Percentiles rank a stretch among this genome's conserved stretches.
Evolutionary conservation across 2,329 filamentous ascomycete genomes (phyloP).

Genomic region (Penicillium decumbens): DNA sequence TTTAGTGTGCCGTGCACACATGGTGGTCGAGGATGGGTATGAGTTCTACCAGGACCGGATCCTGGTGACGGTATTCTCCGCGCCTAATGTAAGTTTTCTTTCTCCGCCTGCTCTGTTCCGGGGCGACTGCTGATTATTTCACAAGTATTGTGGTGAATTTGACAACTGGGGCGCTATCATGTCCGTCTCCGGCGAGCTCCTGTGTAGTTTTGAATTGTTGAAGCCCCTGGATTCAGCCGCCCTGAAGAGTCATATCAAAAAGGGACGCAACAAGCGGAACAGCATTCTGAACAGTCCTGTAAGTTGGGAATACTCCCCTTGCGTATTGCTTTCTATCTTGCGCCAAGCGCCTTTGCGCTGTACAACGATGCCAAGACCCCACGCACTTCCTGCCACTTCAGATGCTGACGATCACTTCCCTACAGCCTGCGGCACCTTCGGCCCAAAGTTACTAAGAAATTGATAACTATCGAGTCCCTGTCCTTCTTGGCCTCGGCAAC

Average conservation of each 20-base stretch:
- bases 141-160: slow-evolving; percentile 95
- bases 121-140: slow-evolving; percentile 20
- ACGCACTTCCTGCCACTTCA: background rate
- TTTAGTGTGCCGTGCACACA: slow-evolving; percentile 92
- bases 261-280: slow-evolving; percentile 88
- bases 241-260: slow-evolving; percentile 98
- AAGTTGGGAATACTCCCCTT: slow-evolving; percentile 45
- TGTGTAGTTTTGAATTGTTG: slow-evolving; percentile 94
- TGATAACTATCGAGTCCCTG: slow-evolving; percentile 3
- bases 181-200: slow-evolving; percentile 87
- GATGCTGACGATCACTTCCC: slow-evolving; percentile 14
- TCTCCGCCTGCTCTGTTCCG: background rate
- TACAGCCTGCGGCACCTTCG: slow-evolving; percentile 42
- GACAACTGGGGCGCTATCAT: slow-evolving; percentile 99
- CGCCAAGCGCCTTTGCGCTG: slow-evolving; percentile 20
- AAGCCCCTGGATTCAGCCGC: slow-evolving; percentile 95
- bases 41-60: slow-evolving; percentile 97
- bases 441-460: slow-evolving; percentile 43
- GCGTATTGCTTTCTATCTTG: slow-evolving; percentile 13
- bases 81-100: slow-evolving; percentile 73
- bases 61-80: slow-evolving; percentile 93
- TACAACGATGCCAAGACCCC: slow-evolving; percentile 22
- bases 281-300: slow-evolving; percentile 95
- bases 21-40: slow-evolving; percentile 99
- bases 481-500: slow-evolving; percentile 9